Conservation (phyloP, 257 asterid species). For the Solanum bulbocastanum region DNA sequence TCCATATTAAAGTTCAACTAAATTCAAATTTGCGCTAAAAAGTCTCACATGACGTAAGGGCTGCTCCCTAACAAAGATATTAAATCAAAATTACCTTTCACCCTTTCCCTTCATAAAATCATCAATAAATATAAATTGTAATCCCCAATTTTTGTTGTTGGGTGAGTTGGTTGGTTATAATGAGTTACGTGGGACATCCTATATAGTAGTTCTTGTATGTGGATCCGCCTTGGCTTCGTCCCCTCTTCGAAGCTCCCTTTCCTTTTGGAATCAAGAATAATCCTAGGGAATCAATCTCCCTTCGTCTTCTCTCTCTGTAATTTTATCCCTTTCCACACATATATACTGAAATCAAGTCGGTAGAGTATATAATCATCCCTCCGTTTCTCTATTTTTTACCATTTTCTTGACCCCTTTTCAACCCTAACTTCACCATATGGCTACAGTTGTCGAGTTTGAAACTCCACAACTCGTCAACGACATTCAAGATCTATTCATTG, state of each 20-base stretch:
- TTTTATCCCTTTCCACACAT: neutral
- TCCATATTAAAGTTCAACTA: no score
- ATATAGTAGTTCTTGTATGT: neutral
- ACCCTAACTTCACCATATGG: constrained; percentile 18
- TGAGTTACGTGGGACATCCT: neutral
- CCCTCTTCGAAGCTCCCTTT: neutral
- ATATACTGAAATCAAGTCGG: neutral
- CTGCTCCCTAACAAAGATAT: neutral
- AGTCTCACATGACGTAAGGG: no score
- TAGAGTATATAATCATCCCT: neutral
- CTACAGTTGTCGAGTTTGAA: constrained; percentile 28
- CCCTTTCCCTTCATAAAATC: neutral
- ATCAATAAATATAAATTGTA: neutral
- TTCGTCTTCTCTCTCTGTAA: neutral
- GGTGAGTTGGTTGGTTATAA: neutral
- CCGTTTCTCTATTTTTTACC: neutral
- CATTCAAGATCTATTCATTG: constrained; percentile 27
- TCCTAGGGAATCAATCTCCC: neutral
- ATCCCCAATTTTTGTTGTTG: neutral
- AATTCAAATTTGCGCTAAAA: neutral
- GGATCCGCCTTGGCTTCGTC: neutral
- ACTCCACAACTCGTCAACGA: constrained; percentile 26
- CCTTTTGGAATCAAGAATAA: neutral
- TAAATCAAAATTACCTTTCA: neutral
- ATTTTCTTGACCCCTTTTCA: neutral